Percentiles rank a stretch among this genome's conserved stretches.
Conservation (phyloP, 768 basidiomycete species). For the Lepiota venenata region DNA sequence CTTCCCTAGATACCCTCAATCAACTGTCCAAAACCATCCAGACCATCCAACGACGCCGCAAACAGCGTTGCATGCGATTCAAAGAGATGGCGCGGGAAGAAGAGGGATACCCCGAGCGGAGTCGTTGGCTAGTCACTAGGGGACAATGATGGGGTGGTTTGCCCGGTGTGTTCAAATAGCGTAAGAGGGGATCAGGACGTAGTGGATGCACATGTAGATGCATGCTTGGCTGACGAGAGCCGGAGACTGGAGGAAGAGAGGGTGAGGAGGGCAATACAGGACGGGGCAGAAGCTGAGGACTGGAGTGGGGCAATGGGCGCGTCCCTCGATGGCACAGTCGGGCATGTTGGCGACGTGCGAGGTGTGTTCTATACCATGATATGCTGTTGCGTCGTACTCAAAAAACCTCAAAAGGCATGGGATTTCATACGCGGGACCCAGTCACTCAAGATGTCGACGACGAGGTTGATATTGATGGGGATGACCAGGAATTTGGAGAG, state of each 20-base stretch:
- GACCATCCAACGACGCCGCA: slow-evolving; percentile 65
- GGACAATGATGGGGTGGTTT: slow-evolving; percentile 45
- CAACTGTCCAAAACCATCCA: slow-evolving; percentile 54
- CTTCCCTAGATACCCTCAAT: slow-evolving; percentile 25
- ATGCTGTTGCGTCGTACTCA: neutral
- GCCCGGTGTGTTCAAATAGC: slow-evolving; percentile 62
- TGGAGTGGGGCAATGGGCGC: slow-evolving; percentile 25
- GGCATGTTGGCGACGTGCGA: slow-evolving; percentile 47
- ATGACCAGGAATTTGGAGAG: slow-evolving; percentile 67
- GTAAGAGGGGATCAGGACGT: slow-evolving; percentile 70
- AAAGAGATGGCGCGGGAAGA: slow-evolving; percentile 66
- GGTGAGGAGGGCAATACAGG: slow-evolving; percentile 28
- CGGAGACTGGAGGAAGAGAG: slow-evolving; percentile 40
- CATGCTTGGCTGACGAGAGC: slow-evolving; percentile 63
- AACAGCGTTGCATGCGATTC: slow-evolving; percentile 61
- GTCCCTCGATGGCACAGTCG: slow-evolving; percentile 23
- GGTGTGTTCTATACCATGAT: slow-evolving; percentile 26
- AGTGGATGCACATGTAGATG: slow-evolving; percentile 77
- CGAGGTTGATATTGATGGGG: slow-evolving; percentile 78
- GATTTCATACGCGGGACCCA: slow-evolving; percentile 63
- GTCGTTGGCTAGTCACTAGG: slow-evolving; percentile 27
- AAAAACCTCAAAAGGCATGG: slow-evolving; percentile 46
- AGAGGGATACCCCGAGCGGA: slow-evolving; percentile 30
- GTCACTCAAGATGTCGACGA: slow-evolving; percentile 68
- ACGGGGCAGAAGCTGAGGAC: slow-evolving; percentile 24